Conservation (phyloP, 1,139 yeast genomes). For the Diutina neorugosa region DNA sequence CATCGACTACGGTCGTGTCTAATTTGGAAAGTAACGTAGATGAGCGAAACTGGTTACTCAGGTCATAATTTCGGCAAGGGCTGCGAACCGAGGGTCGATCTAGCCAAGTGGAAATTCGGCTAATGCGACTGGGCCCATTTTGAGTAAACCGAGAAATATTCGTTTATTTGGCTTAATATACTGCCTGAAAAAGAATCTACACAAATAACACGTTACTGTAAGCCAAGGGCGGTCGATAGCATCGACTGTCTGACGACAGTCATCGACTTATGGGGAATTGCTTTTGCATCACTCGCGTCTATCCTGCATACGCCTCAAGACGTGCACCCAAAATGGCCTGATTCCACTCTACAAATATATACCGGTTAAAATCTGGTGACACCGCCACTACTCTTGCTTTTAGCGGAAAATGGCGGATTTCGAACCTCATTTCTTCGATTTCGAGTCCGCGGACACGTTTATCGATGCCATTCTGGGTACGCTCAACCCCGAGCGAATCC, state of each 20-base stretch:
- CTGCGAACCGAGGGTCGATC: background rate
- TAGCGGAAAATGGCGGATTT: constrained; percentile 2
- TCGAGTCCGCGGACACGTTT: constrained; percentile 1
- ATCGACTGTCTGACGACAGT: background rate
- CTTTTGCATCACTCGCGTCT: background rate
- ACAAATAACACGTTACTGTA: too few relatives aligned
- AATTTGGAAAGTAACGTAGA: background rate
- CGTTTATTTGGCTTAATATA: too few relatives aligned
- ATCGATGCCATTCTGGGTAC: constrained; percentile 1
- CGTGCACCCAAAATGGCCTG: background rate
- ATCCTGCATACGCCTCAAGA: background rate
- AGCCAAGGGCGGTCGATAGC: background rate
- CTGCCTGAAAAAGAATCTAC: too few relatives aligned
- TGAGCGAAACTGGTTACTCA: background rate
- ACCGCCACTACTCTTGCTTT: background rate
- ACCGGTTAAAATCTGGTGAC: background rate
- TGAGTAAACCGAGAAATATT: background rate
- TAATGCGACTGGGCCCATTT: background rate
- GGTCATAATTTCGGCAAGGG: background rate
- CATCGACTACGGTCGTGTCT: background rate
- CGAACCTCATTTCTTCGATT: constrained; percentile 1
- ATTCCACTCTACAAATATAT: background rate
- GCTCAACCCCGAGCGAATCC: constrained; percentile 1
- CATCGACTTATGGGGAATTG: background rate
- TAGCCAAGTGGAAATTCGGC: background rate